phyloP scores from a whole-genome alignment of 306 rosid genomes.

The Fragaria nilgerrensis region DNA sequence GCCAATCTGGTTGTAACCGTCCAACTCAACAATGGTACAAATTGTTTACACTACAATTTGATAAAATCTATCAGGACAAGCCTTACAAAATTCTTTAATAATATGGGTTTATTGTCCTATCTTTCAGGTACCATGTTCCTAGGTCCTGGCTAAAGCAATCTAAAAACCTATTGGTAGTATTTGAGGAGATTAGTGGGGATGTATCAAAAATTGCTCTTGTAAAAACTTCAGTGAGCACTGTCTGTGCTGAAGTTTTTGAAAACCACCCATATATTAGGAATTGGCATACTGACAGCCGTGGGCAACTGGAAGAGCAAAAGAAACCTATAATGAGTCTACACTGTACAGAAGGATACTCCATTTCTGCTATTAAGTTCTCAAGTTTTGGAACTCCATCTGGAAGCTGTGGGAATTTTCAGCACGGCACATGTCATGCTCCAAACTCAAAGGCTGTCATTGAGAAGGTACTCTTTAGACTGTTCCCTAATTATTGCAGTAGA shows the following conservation, averaged over 20 bases:
- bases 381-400: conserved; percentile 86
- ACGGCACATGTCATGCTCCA: conserved; percentile 69
- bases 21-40: conserved; percentile 85
- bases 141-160: conserved; percentile 75
- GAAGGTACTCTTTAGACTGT: conserved; percentile 44
- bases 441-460: conserved; percentile 47
- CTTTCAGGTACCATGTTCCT: conserved; percentile 83
- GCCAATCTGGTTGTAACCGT: conserved; percentile 51
- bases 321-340: conserved; percentile 51
- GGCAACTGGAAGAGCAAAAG: conserved; percentile 38
- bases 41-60: not conserved
- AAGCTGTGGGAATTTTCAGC: conserved; percentile 62
- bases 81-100: not conserved
- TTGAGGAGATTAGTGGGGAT: conserved; percentile 78
- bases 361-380: conserved; percentile 69
- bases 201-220: conserved; percentile 52
- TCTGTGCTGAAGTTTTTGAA: conserved; percentile 62
- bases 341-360: conserved; percentile 60
- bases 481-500: not conserved
- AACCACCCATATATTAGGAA: conserved; percentile 40
- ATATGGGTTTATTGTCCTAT: not conserved
- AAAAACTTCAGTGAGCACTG: conserved; percentile 55
- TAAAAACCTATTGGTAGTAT: conserved; percentile 58
- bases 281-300: conserved; percentile 39
- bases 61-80: not conserved